A percentile compares a stretch with the other conserved stretches of the same genome.
Evolutionary conservation across 2,329 filamentous ascomycete genomes (phyloP).

Genomic region (Curvularia hawaiiensis): DNA sequence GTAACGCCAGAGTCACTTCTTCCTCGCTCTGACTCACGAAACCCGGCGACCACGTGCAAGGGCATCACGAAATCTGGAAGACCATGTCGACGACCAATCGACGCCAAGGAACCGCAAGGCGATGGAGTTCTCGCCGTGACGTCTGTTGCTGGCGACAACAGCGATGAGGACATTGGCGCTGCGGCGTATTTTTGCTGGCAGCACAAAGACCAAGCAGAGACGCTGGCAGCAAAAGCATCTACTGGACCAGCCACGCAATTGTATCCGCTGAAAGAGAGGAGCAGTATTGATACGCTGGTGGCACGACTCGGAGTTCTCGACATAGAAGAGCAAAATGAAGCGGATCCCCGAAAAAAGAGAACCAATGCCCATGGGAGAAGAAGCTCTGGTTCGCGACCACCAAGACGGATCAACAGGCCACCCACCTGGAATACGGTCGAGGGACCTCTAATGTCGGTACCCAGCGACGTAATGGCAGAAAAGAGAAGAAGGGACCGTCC

Average conservation of each 20-base stretch:
- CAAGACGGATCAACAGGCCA: constrained; percentile 44
- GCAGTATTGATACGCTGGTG: constrained; percentile 85
- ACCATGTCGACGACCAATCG: constrained; percentile 77
- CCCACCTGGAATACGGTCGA: constrained; percentile 53
- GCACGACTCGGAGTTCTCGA: constrained; percentile 79
- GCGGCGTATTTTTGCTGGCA: constrained; percentile 86
- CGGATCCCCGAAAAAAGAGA: constrained; percentile 44
- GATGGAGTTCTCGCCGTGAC: constrained; percentile 49
- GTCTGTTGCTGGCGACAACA: constrained; percentile 43
- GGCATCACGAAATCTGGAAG: constrained; percentile 84
- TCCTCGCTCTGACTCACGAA: constrained; percentile 80
- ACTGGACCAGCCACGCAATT: constrained; percentile 48
- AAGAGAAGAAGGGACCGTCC: constrained; percentile 27
- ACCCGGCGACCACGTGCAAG: constrained; percentile 82
- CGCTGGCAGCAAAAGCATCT: constrained; percentile 31
- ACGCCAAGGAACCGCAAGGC: constrained; percentile 51
- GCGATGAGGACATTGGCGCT: constrained; percentile 63
- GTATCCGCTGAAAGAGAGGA: constrained; percentile 66
- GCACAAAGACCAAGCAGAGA: constrained; percentile 82
- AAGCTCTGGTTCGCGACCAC: constrained; percentile 23
- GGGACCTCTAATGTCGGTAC: constrained; percentile 53
- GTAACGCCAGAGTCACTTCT: constrained; percentile 79
- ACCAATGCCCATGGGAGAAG: constrained; percentile 25
- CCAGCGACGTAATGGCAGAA: constrained; percentile 45
- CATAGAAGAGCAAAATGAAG: constrained; percentile 54